Evolutionary conservation across 1,139 yeast genomes (phyloP).

Genomic region (Sugiyamaella xylanicola): DNA sequence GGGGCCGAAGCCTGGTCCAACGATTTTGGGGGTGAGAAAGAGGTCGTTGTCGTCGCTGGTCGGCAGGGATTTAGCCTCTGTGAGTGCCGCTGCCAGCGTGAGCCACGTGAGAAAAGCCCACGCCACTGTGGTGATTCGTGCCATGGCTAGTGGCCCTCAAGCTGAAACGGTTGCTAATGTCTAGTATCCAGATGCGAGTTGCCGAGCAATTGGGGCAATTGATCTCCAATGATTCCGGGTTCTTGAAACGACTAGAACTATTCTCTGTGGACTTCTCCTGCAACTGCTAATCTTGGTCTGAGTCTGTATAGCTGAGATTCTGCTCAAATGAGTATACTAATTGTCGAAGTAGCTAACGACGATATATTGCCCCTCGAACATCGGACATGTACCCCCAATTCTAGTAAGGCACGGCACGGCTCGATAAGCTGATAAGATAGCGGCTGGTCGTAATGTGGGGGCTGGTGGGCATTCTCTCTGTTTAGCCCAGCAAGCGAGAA

Average conservation of each 20-base stretch:
- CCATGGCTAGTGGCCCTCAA: neutral
- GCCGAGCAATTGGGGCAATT: too few relatives aligned
- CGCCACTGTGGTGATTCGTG: conserved; percentile 1
- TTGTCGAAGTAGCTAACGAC: too few relatives aligned
- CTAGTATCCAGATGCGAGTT: too few relatives aligned
- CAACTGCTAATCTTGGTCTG: too few relatives aligned
- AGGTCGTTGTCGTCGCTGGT: neutral
- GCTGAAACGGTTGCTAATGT: too few relatives aligned
- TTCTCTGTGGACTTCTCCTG: too few relatives aligned
- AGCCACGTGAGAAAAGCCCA: neutral
- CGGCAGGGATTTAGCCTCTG: neutral
- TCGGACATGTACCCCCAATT: neutral
- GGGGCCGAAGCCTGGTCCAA: conserved; percentile 5
- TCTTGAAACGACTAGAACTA: too few relatives aligned
- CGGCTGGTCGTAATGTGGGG: neutral
- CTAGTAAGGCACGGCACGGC: neutral
- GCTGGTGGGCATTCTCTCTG: neutral
- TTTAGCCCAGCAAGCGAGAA: too few relatives aligned
- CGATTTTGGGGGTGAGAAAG: neutral
- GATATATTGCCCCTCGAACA: neutral
- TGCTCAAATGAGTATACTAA: too few relatives aligned
- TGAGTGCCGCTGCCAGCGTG: neutral
- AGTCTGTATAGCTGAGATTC: too few relatives aligned
- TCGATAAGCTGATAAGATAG: conserved; percentile 9
- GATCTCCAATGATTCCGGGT: too few relatives aligned